A percentile compares a stretch with the other conserved stretches of the same genome.
phyloP scores from a whole-genome alignment of 73 alveolate genomes.

The Paramecium octaurelia region DNA sequence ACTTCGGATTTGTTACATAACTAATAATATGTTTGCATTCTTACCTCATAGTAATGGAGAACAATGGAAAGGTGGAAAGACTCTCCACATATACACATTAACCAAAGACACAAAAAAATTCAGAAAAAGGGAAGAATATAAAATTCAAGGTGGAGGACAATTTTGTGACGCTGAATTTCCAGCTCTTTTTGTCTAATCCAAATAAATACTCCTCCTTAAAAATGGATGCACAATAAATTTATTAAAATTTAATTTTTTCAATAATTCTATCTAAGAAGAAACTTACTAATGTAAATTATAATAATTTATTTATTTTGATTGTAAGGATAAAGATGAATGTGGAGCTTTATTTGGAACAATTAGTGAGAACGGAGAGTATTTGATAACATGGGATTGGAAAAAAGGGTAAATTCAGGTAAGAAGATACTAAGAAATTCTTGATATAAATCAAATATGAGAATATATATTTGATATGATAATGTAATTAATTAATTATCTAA shows the following conservation, averaged over 20 bases:
- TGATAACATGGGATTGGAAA: background rate
- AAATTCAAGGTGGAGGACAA: background rate
- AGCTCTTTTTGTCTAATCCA: background rate
- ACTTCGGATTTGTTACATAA: background rate
- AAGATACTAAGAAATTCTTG: background rate
- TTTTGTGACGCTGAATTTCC: background rate
- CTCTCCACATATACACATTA: background rate
- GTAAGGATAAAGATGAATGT: background rate
- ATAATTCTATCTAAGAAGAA: background rate
- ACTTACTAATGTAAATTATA: background rate
- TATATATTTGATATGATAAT: too few species aligned
- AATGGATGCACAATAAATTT: background rate
- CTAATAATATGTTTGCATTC: background rate
- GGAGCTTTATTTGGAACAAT: background rate
- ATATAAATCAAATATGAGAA: background rate
- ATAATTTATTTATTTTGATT: background rate
- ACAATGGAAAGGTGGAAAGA: background rate
- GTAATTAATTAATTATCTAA: too few species aligned
- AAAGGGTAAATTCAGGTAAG: background rate
- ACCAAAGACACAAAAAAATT: background rate
- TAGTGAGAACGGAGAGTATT: background rate
- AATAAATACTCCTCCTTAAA: background rate
- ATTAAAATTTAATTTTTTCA: too few species aligned
- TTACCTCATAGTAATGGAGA: background rate
- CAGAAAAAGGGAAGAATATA: background rate